Evolutionary conservation across 306 rosid species (phyloP).

Genomic region (Sechiopsis laciniata): DNA sequence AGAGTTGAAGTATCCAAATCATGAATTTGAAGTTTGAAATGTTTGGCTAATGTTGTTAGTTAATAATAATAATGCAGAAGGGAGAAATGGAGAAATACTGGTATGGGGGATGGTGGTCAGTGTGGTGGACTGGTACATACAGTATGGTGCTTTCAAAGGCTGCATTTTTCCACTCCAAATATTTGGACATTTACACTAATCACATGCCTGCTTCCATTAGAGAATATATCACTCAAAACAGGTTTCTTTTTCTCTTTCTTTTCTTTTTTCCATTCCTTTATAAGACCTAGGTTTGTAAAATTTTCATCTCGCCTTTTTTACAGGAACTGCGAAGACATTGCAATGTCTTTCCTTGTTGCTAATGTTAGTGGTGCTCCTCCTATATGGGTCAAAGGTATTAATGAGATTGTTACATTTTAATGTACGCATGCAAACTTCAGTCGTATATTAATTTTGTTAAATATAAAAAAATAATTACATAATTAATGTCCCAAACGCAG

Average conservation of each 20-base stretch:
- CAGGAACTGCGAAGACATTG: conserved; percentile 99
- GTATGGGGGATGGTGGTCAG: conserved; percentile 99
- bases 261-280: background rate
- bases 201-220: conserved; percentile 79
- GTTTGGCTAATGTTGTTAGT: conserved; percentile 1
- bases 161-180: conserved; percentile 91
- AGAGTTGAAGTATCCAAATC: too few relatives aligned
- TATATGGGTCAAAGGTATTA: conserved; percentile 96
- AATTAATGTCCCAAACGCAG: too few relatives aligned
- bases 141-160: conserved; percentile 98
- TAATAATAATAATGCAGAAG: conserved; percentile 38
- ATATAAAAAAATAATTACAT: too few relatives aligned
- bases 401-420: too few relatives aligned
- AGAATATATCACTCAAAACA: conserved; percentile 60
- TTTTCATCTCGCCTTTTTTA: background rate
- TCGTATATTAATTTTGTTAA: too few relatives aligned
- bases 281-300: too few relatives aligned
- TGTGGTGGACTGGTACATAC: conserved; percentile 97
- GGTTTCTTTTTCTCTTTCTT: conserved; percentile 37
- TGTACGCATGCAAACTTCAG: too few relatives aligned
- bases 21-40: background rate
- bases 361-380: conserved; percentile 89
- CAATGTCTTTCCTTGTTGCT: conserved; percentile 96
- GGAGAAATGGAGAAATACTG: conserved; percentile 35
- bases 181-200: conserved; percentile 61